Base-by-base conservation (phyloP, 1,284 basidiomycete genomes). In the Caloboletus firmus region DNA sequence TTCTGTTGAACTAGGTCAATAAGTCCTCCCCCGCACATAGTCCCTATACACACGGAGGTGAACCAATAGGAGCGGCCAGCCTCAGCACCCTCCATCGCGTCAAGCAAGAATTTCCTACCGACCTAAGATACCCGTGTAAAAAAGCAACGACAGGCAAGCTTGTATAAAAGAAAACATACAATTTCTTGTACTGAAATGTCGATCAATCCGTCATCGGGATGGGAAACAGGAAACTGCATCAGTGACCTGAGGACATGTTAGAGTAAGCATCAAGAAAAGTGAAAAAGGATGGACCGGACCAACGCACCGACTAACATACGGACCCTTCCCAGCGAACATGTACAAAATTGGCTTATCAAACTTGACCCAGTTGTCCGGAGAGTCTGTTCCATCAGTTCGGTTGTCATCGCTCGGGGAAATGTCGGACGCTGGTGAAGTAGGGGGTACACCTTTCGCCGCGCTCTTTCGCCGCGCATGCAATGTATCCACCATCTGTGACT, bases 171-270 rank as follows among this genome's bases (percentile, higher is more conserved):
- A 35, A 24, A 15, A 62, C 77, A 49, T 59, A 90, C 91, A 51
- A 79, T 62, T 50, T 82, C 80, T 73, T 94, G 87, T 18, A 85
- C 75, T 35, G 83, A 82, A 20, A 96, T 71, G 66, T 97, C 93
- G 51, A 96, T 83, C 36, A 87, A 68, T 0, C 93, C 94, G 64
- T 93, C 88, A 47, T 89, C 84, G 0, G 89, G 84, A 36, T 85
- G 72, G 1, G 91, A 86, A 4, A 91, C 85, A 0, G 93, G 93
- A 71, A 94, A 95, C 50, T 93, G 87, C 86, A 94, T 90, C 39
- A 92, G 75, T 67, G 93, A 89, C 47, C 87, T 84, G 49, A 47
- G 30, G 17, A 40, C 11, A 32, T 32, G 40, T 31, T 6, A 49
- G 39, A 51, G 37, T 49, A 37, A 44, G 10, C 2, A 52, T 52